Percentiles rank a stretch among this genome's conserved stretches.
These are phyloP conservation scores for Stramenopiles sp. DNA, from an alignment of 352 stramenopile genomes.

Conservation along the genomic window DNA sequence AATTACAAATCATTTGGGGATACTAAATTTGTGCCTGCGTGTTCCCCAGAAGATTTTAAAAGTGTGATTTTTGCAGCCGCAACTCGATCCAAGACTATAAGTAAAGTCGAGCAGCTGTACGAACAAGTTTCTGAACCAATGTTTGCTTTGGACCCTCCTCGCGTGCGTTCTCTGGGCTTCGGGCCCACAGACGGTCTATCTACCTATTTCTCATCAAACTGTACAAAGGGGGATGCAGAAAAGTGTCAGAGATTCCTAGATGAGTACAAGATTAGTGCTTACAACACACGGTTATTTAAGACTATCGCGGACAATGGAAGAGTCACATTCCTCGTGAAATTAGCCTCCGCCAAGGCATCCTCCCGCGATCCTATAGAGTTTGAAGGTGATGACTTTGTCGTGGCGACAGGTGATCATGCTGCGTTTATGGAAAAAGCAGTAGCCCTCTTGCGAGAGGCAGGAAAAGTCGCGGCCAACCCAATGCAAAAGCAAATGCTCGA, in stretches of 20 bases:
- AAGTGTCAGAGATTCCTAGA: conserved; percentile 17
- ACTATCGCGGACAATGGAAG: neutral
- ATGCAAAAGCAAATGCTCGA: conserved; percentile 13
- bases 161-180: conserved; percentile 16
- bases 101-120: conserved; percentile 14
- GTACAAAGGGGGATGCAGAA: conserved; percentile 17
- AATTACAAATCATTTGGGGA: neutral
- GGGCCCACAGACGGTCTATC: neutral
- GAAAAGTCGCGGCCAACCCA: conserved; percentile 11
- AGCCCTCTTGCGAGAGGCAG: conserved; percentile 10
- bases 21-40: neutral
- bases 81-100: conserved; percentile 12
- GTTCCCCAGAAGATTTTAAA: neutral
- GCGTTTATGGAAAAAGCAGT: conserved; percentile 14
- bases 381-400: conserved; percentile 9
- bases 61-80: neutral
- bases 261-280: conserved; percentile 15
- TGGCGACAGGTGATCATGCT: conserved; percentile 16
- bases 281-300: conserved; percentile 27
- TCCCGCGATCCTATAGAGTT: neutral
- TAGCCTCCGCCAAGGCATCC: conserved; percentile 14
- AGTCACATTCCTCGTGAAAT: conserved; percentile 16
- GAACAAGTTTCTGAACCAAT: conserved; percentile 7
- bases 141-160: conserved; percentile 15
- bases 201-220: conserved; percentile 19